Evolutionary conservation across 768 basidiomycete species (phyloP), one percentile per base, ranked within the genome.

Genomic region (Collybiopsis confluens): DNA sequence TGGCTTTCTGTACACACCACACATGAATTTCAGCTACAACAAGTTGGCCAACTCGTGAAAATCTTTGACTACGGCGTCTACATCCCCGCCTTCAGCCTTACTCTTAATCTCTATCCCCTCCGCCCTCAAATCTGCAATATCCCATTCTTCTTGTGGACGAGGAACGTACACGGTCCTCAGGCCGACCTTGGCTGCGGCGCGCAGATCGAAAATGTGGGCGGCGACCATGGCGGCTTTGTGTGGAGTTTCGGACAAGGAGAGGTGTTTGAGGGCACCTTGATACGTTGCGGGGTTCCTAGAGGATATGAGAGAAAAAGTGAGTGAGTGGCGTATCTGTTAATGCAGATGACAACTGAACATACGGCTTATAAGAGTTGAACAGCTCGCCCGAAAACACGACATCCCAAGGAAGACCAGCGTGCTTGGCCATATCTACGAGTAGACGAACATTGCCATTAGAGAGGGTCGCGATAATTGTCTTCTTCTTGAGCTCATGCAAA

Each of bases 321-420:
- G 36, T 28, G n/a, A 26, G 16, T 26, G 13, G 30, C 1, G 20
- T 7, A 30, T 6, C 43, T 18, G 20, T 45, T 37, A 16, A 24
- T 27, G 47, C 36, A 36, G 23, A 47, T 10, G 20, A 33, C 5
- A 11, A 21, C 30, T 28, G 35, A 55, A 48, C 47, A 36, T 41
- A 86, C 85, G 86, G 83, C 61, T 88, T 88, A 70, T 78, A 87
- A 0, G 78, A 76, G 8, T 72, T 70, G 45, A 86, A 82, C 16
- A 87, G 66, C 52, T 85, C 82, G 1, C 77, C 69, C 1, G 84
- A 84, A 52, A 88, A 75, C 20, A 88, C 66, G 1, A 73, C 70
- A 54, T 87, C 84, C 85, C 82, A 86, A 0, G 85, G 84, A 3
- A 87, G 67, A 16, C 75, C 69, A 2, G 82, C 79, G 52, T 78